These are phyloP conservation scores for Cryomyces minteri DNA, from an alignment of 495 filamentous ascomycete species.

Conservation along the genomic window DNA sequence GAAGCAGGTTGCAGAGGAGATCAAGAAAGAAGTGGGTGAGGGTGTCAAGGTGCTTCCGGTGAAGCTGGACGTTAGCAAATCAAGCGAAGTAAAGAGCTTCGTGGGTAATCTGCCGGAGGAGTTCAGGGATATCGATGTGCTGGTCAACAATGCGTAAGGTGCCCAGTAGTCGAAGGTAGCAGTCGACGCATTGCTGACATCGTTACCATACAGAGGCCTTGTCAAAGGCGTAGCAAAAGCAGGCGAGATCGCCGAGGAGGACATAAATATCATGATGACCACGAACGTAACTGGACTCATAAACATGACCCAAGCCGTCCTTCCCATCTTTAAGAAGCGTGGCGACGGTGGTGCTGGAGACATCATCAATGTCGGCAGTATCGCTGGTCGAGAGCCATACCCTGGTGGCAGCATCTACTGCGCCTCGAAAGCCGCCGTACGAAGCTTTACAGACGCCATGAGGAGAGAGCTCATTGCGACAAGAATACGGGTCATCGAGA, in stretches of 20 bases:
- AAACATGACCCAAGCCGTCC: constrained; percentile 88
- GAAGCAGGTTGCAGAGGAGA: constrained; percentile 57
- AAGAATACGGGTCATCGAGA: constrained; percentile 73
- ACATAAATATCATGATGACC: constrained; percentile 73
- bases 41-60: constrained; percentile 69
- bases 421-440: constrained; percentile 85
- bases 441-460: constrained; percentile 74
- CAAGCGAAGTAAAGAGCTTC: constrained; percentile 58
- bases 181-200: background rate
- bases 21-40: constrained; percentile 57
- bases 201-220: constrained; percentile 38
- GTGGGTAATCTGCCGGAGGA: constrained; percentile 57
- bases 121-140: constrained; percentile 70
- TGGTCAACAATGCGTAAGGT: constrained; percentile 94
- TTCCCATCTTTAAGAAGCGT: constrained; percentile 69
- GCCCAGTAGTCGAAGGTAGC: background rate
- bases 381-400: constrained; percentile 85
- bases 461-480: constrained; percentile 78
- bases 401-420: constrained; percentile 89
- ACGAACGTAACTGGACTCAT: constrained; percentile 93
- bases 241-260: constrained; percentile 62
- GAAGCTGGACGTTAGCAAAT: constrained; percentile 72
- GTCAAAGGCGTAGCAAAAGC: constrained; percentile 79
- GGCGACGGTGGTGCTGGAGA: constrained; percentile 67
- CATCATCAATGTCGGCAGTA: constrained; percentile 93